phyloP scores from a whole-genome alignment of 768 basidiomycete genomes.

The Albatrellus ellisii region DNA sequence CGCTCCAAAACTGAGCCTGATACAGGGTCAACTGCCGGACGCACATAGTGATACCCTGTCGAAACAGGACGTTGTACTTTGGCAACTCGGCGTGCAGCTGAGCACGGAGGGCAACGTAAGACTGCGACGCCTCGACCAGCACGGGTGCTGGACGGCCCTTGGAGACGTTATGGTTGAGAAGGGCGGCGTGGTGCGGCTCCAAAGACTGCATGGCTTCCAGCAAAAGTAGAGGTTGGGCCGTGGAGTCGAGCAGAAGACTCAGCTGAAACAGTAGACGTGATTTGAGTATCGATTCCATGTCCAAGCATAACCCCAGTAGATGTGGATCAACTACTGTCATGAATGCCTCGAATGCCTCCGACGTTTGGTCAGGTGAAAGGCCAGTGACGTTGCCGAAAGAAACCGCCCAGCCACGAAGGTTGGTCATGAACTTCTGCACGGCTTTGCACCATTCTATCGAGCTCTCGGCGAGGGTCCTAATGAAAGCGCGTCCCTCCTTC shows the following conservation, averaged over 20 bases:
- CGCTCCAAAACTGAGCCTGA: slow-evolving; percentile 48
- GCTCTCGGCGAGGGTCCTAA: slow-evolving; percentile 9
- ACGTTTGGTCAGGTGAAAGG: slow-evolving; percentile 14
- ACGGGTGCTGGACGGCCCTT: slow-evolving; percentile 56
- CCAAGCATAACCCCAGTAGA: slow-evolving; percentile 37
- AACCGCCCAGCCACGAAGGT: slow-evolving; percentile 9
- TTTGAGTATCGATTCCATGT: slow-evolving; percentile 40
- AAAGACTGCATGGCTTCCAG: slow-evolving; percentile 59
- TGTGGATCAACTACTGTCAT: slow-evolving; percentile 39
- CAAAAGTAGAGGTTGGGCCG: slow-evolving; percentile 49
- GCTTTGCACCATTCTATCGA: slow-evolving; percentile 10
- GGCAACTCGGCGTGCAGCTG: slow-evolving; percentile 67
- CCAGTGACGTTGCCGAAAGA: slow-evolving; percentile 15
- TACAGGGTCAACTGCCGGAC: slow-evolving; percentile 39
- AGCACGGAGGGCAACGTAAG: slow-evolving; percentile 64
- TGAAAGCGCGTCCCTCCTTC: slow-evolving; percentile 2
- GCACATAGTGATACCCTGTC: slow-evolving; percentile 42
- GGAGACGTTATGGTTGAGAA: slow-evolving; percentile 50
- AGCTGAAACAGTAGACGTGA: slow-evolving; percentile 45
- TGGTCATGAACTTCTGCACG: slow-evolving; percentile 1
- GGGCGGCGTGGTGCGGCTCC: slow-evolving; percentile 56
- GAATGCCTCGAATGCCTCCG: slow-evolving; percentile 29
- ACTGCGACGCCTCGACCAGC: slow-evolving; percentile 59
- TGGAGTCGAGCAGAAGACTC: slow-evolving; percentile 41
- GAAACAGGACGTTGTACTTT: slow-evolving; percentile 39